These are phyloP conservation scores for Rhodomyrtus psidioides DNA, from an alignment of 441 rosid species.

Conservation along the genomic window DNA sequence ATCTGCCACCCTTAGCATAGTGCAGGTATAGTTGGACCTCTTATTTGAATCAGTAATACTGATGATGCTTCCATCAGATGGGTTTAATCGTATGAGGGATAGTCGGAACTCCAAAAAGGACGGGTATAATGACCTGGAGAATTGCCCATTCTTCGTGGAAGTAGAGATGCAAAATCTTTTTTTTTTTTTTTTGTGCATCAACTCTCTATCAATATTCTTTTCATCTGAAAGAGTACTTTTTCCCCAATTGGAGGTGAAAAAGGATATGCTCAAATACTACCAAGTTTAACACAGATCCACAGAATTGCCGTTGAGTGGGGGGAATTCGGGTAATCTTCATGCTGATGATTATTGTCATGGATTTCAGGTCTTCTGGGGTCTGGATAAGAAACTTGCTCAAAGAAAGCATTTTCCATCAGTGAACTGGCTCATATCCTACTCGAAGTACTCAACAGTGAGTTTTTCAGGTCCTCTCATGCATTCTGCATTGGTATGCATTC, in stretches of 20 bases:
- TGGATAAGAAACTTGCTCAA: constrained; percentile 99
- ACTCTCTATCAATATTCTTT: neutral
- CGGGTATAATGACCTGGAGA: neutral
- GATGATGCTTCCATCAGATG: neutral
- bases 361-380: constrained; percentile 95
- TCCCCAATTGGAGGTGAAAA: neutral
- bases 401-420: constrained; percentile 99
- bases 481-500: neutral
- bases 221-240: neutral
- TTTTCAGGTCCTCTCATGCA: neutral
- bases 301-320: neutral
- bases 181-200: neutral
- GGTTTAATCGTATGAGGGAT: neutral
- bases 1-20: constrained; percentile 98
- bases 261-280: neutral
- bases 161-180: neutral
- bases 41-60: neutral
- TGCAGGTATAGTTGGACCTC: constrained; percentile 54
- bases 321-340: neutral
- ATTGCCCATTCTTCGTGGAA: neutral
- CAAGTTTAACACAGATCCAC: neutral
- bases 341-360: neutral
- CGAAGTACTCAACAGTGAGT: constrained; percentile 87
- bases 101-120: neutral
- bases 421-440: constrained; percentile 98